phyloP scores from a whole-genome alignment of 73 alveolate genomes.

The Symbiodinium natans region DNA sequence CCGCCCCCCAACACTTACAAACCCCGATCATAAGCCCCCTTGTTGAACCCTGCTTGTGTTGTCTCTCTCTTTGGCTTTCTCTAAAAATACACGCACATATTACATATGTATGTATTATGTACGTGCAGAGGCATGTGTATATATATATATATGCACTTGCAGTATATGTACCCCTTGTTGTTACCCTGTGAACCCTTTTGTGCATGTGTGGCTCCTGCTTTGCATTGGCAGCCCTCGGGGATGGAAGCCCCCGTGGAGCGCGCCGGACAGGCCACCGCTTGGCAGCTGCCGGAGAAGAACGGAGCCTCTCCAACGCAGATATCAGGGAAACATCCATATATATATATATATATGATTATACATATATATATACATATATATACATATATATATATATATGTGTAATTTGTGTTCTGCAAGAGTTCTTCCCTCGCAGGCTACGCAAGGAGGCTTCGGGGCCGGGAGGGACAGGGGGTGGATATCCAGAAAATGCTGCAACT shows the following conservation, averaged over 20 bases:
- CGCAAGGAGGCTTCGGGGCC: neutral
- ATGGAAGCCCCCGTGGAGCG: slow-evolving; percentile 47
- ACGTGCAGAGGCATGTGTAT: no score
- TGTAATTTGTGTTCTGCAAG: neutral
- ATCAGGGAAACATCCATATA: no score
- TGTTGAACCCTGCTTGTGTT: no score
- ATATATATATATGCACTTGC: no score
- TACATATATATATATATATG: neutral
- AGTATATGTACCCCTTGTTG: no score
- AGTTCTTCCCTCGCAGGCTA: neutral
- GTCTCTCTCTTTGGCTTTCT: no score
- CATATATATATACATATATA: no score
- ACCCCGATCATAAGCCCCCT: no score
- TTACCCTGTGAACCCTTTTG: no score
- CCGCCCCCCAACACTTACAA: no score
- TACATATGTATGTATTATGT: neutral
- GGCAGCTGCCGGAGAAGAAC: slow-evolving; percentile 40
- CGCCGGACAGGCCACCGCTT: slow-evolving; percentile 50
- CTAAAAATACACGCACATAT: no score
- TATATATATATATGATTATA: no score
- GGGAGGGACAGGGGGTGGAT: neutral
- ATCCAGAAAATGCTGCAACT: neutral
- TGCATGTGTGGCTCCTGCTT: slow-evolving; percentile 29
- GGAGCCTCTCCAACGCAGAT: slow-evolving; percentile 15
- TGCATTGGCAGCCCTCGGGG: slow-evolving; percentile 59